These are phyloP conservation scores for Penicillium herquei DNA, from an alignment of 495 filamentous ascomycete genomes.

Conservation along the genomic window DNA sequence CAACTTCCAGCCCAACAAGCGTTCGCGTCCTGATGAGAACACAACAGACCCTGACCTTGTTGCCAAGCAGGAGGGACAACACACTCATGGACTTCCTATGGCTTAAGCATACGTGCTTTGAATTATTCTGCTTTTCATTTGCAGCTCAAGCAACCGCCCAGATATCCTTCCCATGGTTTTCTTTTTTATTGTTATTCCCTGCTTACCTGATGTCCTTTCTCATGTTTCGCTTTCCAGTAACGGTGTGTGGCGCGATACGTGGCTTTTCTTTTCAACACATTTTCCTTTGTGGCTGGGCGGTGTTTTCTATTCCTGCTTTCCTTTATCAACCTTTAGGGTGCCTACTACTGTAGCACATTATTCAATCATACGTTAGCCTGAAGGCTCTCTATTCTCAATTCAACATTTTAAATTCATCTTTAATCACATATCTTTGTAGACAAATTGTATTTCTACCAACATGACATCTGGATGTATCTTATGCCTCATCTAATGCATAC, in stretches of 20 bases:
- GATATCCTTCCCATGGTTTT: constrained; percentile 13
- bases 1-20: constrained; percentile 35
- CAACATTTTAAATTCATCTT: no score
- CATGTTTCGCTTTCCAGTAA: constrained; percentile 11
- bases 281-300: constrained; percentile 14
- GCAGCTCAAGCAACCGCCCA: background rate
- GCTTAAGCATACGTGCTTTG: constrained; percentile 3
- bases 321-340: background rate
- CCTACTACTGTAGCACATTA: no score
- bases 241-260: constrained; percentile 22
- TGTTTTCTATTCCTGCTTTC: constrained; percentile 11
- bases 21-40: constrained; percentile 33
- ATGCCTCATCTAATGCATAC: constrained; percentile 14
- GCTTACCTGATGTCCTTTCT: constrained; percentile 21
- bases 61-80: constrained; percentile 28
- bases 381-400: no score
- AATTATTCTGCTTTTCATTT: background rate
- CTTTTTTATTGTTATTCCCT: constrained; percentile 12
- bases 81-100: constrained; percentile 31
- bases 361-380: no score
- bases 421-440: no score
- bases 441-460: background rate
- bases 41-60: constrained; percentile 27
- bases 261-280: constrained; percentile 2
- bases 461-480: background rate